Evolutionary conservation across 208 protist species (phyloP).

Genomic region (Plasmodiophora brassicae): DNA sequence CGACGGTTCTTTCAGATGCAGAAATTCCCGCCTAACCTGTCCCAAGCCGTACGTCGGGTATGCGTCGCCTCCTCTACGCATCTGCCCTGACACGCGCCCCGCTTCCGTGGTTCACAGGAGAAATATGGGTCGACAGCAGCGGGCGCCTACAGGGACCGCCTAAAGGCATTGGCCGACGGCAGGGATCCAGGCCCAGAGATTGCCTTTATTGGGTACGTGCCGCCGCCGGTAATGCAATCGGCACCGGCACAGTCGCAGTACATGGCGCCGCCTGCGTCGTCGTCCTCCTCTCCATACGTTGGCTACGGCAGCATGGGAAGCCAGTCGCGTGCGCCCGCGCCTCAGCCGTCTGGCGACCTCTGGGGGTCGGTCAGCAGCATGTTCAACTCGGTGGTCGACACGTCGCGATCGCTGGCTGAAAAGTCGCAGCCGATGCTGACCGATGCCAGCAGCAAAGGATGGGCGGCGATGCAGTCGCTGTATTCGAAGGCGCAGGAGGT

Average conservation of each 20-base stretch:
- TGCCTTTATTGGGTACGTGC: neutral
- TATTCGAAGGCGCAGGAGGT: constrained; percentile 13
- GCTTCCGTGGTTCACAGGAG: neutral
- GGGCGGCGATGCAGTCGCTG: constrained; percentile 1
- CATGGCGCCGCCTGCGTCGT: no score
- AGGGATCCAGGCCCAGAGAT: constrained; percentile 14
- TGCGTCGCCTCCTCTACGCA: neutral
- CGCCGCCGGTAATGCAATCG: neutral
- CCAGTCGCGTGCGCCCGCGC: neutral
- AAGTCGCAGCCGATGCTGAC: neutral
- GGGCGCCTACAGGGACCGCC: neutral
- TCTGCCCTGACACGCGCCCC: no score
- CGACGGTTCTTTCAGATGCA: neutral
- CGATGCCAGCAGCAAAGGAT: neutral
- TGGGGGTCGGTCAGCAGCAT: constrained; percentile 5
- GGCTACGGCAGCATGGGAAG: neutral
- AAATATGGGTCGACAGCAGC: constrained; percentile 2
- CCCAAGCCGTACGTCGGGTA: neutral
- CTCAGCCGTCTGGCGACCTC: neutral
- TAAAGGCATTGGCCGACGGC: neutral
- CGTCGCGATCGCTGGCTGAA: neutral
- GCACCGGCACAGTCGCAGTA: no score
- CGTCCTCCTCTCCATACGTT: neutral
- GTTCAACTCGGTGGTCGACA: neutral
- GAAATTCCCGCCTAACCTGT: neutral